These are phyloP conservation scores for Xylariaceae sp. DNA, from an alignment of 2,329 filamentous ascomycete genomes.

Conservation along the genomic window DNA sequence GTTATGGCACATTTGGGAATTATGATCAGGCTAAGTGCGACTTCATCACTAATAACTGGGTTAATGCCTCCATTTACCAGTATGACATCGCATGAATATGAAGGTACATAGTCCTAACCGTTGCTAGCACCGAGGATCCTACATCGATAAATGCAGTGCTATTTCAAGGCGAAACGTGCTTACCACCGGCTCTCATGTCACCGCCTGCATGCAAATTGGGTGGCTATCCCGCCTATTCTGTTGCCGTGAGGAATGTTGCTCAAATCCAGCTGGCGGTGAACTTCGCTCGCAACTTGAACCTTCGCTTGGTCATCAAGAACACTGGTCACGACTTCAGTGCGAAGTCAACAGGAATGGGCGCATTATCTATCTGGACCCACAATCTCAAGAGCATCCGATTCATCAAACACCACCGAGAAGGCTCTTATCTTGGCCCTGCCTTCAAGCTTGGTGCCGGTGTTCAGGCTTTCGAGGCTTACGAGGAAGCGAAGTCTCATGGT, in stretches of 20 bases:
- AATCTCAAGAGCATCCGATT: conserved; percentile 40
- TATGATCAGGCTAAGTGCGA: conserved; percentile 38
- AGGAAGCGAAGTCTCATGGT: conserved; percentile 49
- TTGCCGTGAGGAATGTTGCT: conserved; percentile 45
- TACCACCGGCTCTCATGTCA: conserved; percentile 24
- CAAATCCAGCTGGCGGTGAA: conserved; percentile 51
- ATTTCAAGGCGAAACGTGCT: conserved; percentile 34
- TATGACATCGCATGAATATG: neutral
- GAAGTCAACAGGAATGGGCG: conserved; percentile 44
- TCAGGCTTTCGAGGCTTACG: conserved; percentile 56
- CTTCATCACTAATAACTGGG: conserved; percentile 36
- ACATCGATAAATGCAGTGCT: conserved; percentile 33
- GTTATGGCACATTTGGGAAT: conserved; percentile 38
- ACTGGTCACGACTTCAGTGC: conserved; percentile 56
- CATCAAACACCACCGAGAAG: conserved; percentile 37
- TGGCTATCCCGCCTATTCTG: conserved; percentile 46
- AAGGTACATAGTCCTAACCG: neutral
- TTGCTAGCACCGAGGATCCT: conserved; percentile 29
- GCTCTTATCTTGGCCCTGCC: conserved; percentile 47
- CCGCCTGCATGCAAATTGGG: conserved; percentile 41
- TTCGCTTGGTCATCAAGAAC: conserved; percentile 56
- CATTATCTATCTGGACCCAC: conserved; percentile 44
- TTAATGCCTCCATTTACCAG: conserved; percentile 32
- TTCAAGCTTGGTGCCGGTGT: conserved; percentile 60
- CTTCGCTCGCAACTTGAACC: conserved; percentile 48